These are phyloP conservation scores for Tolypocladium paradoxum DNA, from an alignment of 2,329 filamentous ascomycete species.

Conservation along the genomic window DNA sequence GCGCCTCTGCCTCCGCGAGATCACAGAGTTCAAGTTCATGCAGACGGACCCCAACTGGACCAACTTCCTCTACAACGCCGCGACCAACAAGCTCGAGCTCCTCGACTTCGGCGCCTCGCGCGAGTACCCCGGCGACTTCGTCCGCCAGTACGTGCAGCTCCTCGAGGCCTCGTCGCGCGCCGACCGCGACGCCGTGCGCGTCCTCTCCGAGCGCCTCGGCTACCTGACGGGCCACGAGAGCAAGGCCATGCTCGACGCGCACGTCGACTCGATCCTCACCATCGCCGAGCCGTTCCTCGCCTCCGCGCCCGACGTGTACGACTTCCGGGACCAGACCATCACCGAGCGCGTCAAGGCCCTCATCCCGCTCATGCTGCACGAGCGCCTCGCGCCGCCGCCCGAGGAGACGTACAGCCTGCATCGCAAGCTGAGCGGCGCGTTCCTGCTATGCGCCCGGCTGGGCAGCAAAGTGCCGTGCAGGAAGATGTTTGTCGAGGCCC, in stretches of 20 bases:
- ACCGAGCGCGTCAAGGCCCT: slow-evolving; percentile 81
- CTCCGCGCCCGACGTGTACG: slow-evolving; percentile 71
- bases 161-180: slow-evolving; percentile 67
- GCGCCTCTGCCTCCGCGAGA: slow-evolving; percentile 83
- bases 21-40: slow-evolving; percentile 94
- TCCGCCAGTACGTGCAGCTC: slow-evolving; percentile 67
- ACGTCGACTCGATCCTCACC: slow-evolving; percentile 77
- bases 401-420: slow-evolving; percentile 97
- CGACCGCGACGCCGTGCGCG: slow-evolving; percentile 53
- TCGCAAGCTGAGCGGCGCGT: slow-evolving; percentile 89
- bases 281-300: slow-evolving; percentile 83
- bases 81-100: slow-evolving; percentile 65
- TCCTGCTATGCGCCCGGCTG: slow-evolving; percentile 78
- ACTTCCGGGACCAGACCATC: slow-evolving; percentile 91
- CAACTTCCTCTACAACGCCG: slow-evolving; percentile 85
- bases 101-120: slow-evolving; percentile 92
- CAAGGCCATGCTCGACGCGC: slow-evolving; percentile 75
- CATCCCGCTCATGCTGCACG: slow-evolving; percentile 87
- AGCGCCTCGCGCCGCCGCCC: slow-evolving; percentile 79
- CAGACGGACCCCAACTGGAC: slow-evolving; percentile 99
- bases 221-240: slow-evolving; percentile 91
- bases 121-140: slow-evolving; percentile 72
- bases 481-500: slow-evolving; percentile 60
- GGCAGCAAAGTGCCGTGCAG: slow-evolving; percentile 75
- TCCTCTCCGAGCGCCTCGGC: slow-evolving; percentile 65